These are phyloP conservation scores for Paramecium sexaurelia DNA, from an alignment of 73 alveolate genomes.

Conservation along the genomic window DNA sequence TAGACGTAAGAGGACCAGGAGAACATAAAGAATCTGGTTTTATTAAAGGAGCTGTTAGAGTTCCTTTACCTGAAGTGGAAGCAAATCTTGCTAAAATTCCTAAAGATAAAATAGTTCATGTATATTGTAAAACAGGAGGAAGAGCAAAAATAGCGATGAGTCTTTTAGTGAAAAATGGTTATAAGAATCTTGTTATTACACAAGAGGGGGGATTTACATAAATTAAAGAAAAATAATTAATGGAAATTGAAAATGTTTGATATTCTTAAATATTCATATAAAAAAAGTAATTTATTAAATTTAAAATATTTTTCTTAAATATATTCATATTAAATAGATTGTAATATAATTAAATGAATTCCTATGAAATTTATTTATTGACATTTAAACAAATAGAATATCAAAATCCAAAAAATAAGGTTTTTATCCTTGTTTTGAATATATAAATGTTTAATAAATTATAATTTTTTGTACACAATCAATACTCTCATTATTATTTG, in stretches of 20 bases:
- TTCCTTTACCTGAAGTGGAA: conserved; percentile 57
- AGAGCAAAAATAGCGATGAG: conserved; percentile 61
- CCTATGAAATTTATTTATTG: too few species aligned
- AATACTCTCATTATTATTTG: conserved; percentile 55
- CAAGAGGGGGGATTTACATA: conserved; percentile 26
- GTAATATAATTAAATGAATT: not conserved
- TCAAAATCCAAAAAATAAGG: too few species aligned
- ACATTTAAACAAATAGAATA: too few species aligned
- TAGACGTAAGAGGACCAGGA: conserved; percentile 16
- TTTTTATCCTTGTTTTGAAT: too few species aligned
- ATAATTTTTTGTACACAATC: not conserved
- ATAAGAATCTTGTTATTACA: not conserved
- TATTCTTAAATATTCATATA: not conserved
- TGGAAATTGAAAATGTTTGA: not conserved
- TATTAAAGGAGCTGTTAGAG: conserved; percentile 50
- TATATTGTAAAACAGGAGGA: conserved; percentile 64
- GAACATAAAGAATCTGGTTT: conserved; percentile 43
- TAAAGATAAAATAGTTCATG: conserved; percentile 56
- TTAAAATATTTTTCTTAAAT: not conserved
- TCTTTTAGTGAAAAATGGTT: conserved; percentile 21
- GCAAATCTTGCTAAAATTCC: conserved; percentile 15
- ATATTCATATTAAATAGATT: not conserved
- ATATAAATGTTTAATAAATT: not conserved
- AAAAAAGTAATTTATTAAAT: not conserved
- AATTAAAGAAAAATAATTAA: not conserved